These are phyloP conservation scores for Inga laurina DNA, from an alignment of 306 rosid species.

Conservation along the genomic window DNA sequence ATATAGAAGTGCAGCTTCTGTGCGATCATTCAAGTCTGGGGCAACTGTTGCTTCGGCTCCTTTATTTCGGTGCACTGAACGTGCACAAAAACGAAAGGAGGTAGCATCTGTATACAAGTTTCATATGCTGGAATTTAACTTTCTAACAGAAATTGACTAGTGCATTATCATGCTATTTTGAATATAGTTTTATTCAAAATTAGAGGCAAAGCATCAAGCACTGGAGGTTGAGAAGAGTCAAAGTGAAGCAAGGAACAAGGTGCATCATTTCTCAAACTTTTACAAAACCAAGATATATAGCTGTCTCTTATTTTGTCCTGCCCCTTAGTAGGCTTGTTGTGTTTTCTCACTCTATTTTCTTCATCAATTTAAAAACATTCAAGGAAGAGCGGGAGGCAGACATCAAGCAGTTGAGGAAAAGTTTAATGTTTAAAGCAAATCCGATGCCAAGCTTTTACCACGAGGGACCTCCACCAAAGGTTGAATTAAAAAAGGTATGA, in stretches of 20 bases:
- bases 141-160: constrained; percentile 19
- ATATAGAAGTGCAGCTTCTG: constrained; percentile 59
- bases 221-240: constrained; percentile 87
- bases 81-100: constrained; percentile 96
- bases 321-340: neutral
- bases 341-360: constrained; percentile 24
- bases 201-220: constrained; percentile 91
- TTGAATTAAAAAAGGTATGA: constrained; percentile 86
- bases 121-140: constrained; percentile 26
- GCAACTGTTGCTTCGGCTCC: constrained; percentile 78
- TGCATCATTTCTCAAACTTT: constrained; percentile 37
- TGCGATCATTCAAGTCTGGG: constrained; percentile 52
- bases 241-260: constrained; percentile 93
- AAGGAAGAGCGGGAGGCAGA: constrained; percentile 91
- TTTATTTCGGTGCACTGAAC: constrained; percentile 67
- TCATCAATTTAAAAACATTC: constrained; percentile 42
- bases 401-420: constrained; percentile 85
- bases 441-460: constrained; percentile 99
- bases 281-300: constrained; percentile 8
- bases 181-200: constrained; percentile 71
- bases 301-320: neutral
- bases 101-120: constrained; percentile 43
- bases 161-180: constrained; percentile 26
- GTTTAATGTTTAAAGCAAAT: constrained; percentile 88
- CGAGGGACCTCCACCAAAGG: constrained; percentile 97